Base-by-base conservation (phyloP, 768 basidiomycete species). In the Obba rivulosa region DNA sequence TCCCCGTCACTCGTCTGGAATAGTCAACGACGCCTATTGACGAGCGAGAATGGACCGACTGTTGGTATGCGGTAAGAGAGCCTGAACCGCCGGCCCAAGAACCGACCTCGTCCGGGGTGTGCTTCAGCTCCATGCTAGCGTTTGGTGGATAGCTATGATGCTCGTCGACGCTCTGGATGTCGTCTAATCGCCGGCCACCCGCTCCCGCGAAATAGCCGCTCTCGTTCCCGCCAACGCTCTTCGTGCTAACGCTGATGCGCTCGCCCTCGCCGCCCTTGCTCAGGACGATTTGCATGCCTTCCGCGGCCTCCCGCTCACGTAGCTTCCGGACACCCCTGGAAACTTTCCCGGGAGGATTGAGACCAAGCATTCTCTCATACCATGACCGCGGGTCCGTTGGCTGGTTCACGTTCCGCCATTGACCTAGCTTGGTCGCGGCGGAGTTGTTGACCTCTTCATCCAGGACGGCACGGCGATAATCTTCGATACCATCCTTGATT, bases 381-480 rank as follows among this genome's bases (percentile, higher is more conserved):
- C 83, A 91, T 0, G 77, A 68, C 7, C 92, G 80, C 0, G 85
- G 74, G 64, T 95, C 92, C 3, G 65, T 71, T 0, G 86, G 87
- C 50, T 86, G 84, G 59, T 98, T 99, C 20, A 92, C 81, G 64
- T 99, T 98, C 48, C 75, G 76, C 91, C 92, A 96, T 34, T 87
- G 79, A 5, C 82, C 83, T 10, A 99, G 79, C 55, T 90, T 90
- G 1, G 93, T 97, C 11, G 87, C 84, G 3, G 94, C 90, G 0
- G 89, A 92, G 45, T 83, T 96, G 70, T 99, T 99, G 56, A 97
- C 94, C 60, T 92, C 83, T 52, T 96, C 87, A 63, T 99, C 95
- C 35, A 94, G 75, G 8, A 67, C 58, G 9, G 86, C 87, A 43
- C 95, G 83, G n/a, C 94, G 83, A 63, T 91, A 94, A 67, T 99